Conservation (phyloP, 1,284 basidiomycete genomes). For the Malassezia slooffiae region DNA sequence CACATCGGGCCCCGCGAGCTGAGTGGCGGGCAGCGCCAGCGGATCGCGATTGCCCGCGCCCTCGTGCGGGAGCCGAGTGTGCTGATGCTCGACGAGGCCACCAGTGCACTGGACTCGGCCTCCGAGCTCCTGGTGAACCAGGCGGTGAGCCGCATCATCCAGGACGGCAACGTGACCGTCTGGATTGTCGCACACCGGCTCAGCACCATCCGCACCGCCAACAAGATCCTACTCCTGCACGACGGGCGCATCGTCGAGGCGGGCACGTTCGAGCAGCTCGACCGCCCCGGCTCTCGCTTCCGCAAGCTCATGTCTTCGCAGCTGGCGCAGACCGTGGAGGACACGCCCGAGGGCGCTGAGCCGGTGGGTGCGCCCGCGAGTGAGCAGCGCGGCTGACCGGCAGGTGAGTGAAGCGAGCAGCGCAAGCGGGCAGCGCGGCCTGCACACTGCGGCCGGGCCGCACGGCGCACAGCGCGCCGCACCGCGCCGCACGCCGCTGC, state of each 20-base stretch:
- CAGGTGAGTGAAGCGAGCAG: too few relatives aligned
- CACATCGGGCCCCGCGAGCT: conserved; percentile 48
- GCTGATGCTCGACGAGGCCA: conserved; percentile 46
- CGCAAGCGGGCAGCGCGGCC: too few relatives aligned
- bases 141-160: conserved; percentile 49
- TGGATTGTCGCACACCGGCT: conserved; percentile 52
- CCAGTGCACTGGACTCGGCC: conserved; percentile 48
- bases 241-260: conserved; percentile 50
- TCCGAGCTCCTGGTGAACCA: conserved; percentile 49
- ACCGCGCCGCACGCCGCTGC: too few relatives aligned
- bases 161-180: conserved; percentile 50
- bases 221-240: conserved; percentile 50
- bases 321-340: conserved; percentile 25
- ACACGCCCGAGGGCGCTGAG: too few relatives aligned
- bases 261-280: conserved; percentile 49
- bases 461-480: too few relatives aligned
- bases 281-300: conserved; percentile 33
- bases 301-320: conserved; percentile 39
- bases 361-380: too few relatives aligned
- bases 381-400: too few relatives aligned
- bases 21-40: conserved; percentile 50
- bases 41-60: conserved; percentile 51
- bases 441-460: too few relatives aligned
- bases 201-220: conserved; percentile 50
- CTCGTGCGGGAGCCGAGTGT: conserved; percentile 50